These are phyloP conservation scores for Candida parachauliodes DNA, from an alignment of 805 yeast genomes.

Conservation along the genomic window DNA sequence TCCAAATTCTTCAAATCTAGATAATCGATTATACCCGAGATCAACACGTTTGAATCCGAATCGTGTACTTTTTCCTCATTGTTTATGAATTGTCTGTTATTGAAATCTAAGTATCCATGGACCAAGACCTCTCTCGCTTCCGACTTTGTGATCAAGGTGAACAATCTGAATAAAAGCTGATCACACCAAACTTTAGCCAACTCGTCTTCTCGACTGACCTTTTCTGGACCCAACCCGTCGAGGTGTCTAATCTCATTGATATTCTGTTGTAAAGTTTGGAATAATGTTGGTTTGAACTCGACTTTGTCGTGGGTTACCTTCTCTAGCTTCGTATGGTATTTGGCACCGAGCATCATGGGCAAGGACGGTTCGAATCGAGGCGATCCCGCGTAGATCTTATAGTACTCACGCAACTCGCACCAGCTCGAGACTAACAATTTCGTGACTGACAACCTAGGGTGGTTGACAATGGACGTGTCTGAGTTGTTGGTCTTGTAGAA, in stretches of 20 bases:
- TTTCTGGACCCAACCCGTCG: background rate
- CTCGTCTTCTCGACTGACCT: slow-evolving; percentile 5
- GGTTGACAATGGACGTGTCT: slow-evolving; percentile 17
- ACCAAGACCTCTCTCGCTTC: slow-evolving; percentile 61
- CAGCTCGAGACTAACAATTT: slow-evolving; percentile 54
- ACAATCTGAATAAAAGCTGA: slow-evolving; percentile 36
- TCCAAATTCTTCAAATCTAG: slow-evolving; percentile 19
- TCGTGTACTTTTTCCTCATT: background rate
- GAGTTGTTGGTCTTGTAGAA: slow-evolving; percentile 23
- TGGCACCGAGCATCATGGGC: slow-evolving; percentile 46
- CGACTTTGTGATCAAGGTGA: slow-evolving; percentile 41
- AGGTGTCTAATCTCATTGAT: slow-evolving; percentile 9
- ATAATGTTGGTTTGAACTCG: slow-evolving; percentile 13
- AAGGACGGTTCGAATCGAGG: slow-evolving; percentile 22
- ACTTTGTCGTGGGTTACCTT: slow-evolving; percentile 38
- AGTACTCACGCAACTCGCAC: slow-evolving; percentile 65
- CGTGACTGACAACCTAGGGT: slow-evolving; percentile 55
- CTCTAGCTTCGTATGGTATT: slow-evolving; percentile 49
- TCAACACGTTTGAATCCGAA: slow-evolving; percentile 26
- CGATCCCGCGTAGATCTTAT: slow-evolving; percentile 47
- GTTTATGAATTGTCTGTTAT: slow-evolving; percentile 14
- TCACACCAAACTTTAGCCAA: slow-evolving; percentile 37
- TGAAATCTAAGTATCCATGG: slow-evolving; percentile 47
- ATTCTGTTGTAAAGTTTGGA: background rate
- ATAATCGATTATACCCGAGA: slow-evolving; percentile 66